phyloP scores from a whole-genome alignment of 78 protist genomes.

The Paratrimastix pyriformis region DNA sequence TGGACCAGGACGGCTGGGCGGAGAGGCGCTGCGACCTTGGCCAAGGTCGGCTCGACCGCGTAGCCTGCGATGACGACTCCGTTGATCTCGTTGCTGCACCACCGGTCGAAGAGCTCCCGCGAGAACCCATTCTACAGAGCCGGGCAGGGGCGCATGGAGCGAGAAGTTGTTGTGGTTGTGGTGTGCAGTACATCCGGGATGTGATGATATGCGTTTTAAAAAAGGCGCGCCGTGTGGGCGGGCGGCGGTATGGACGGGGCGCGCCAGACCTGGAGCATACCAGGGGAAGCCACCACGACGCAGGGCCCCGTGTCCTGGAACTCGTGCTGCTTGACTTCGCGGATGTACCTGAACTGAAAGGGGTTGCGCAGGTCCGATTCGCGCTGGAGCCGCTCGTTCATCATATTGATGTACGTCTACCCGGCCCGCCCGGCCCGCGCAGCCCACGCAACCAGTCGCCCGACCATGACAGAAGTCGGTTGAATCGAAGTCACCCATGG shows the following conservation, averaged over 20 bases:
- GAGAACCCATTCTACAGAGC: conserved; percentile 68
- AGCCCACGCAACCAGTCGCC: background rate
- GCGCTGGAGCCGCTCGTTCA: conserved; percentile 68
- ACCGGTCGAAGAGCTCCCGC: conserved; percentile 73
- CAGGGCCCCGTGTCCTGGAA: conserved; percentile 67
- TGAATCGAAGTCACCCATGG: too few species aligned
- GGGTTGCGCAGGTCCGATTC: conserved; percentile 67
- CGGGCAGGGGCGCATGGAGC: background rate
- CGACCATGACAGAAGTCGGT: background rate
- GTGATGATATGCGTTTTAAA: too few species aligned
- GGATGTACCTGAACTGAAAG: conserved; percentile 69
- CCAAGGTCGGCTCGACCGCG: conserved; percentile 79
- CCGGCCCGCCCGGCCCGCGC: too few species aligned
- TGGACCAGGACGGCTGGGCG: conserved; percentile 33
- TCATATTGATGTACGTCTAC: conserved; percentile 67
- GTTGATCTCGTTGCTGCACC: conserved; percentile 62
- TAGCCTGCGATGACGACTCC: conserved; percentile 78
- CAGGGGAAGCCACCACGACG: conserved; percentile 85
- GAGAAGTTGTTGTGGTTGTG: too few species aligned
- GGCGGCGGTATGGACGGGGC: too few species aligned
- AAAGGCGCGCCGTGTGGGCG: too few species aligned
- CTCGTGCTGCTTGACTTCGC: conserved; percentile 32
- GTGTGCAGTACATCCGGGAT: too few species aligned
- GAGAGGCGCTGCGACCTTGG: conserved; percentile 38
- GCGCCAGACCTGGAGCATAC: conserved; percentile 47